A percentile compares a stretch with the other conserved stretches of the same genome.
Evolutionary conservation across 306 rosid genomes (phyloP).

Genomic region (Lotus japonicus): DNA sequence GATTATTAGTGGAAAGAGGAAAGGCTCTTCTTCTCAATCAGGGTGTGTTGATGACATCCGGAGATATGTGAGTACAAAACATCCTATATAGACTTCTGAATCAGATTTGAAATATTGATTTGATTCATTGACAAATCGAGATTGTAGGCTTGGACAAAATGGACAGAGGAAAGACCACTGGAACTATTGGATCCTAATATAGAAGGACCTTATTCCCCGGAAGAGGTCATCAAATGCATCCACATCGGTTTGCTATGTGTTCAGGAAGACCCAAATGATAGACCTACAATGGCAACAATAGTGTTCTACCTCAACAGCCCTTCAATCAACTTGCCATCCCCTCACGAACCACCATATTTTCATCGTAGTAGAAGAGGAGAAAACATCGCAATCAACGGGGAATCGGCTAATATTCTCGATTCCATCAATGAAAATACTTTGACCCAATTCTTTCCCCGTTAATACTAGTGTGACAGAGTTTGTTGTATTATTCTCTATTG

Average conservation of each 20-base stretch:
- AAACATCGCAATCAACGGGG: too few relatives aligned
- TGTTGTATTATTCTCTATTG: too few relatives aligned
- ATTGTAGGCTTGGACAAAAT: conserved; percentile 36
- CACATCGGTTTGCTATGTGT: conserved; percentile 42
- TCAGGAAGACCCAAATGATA: conserved; percentile 39
- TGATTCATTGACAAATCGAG: too few relatives aligned
- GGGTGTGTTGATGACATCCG: conserved; percentile 19
- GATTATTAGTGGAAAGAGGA: conserved; percentile 29
- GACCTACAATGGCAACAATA: conserved; percentile 39
- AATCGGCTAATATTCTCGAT: too few relatives aligned
- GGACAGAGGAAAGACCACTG: conserved; percentile 26
- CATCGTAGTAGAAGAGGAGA: background rate
- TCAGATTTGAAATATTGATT: background rate
- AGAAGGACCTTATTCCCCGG: conserved; percentile 12
- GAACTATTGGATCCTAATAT: conserved; percentile 30
- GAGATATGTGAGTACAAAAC: conserved; percentile 16
- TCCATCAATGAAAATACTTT: too few relatives aligned
- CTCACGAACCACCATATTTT: conserved; percentile 22
- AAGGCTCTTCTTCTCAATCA: conserved; percentile 5
- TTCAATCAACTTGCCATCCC: conserved; percentile 21
- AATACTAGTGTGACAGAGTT: too few relatives aligned
- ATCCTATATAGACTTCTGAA: background rate
- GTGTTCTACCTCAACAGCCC: conserved; percentile 28
- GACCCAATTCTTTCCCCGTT: too few relatives aligned
- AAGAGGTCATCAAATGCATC: conserved; percentile 39